Base-by-base conservation (phyloP, 208 protist genomes). In the Naegleria lovaniensis region DNA sequence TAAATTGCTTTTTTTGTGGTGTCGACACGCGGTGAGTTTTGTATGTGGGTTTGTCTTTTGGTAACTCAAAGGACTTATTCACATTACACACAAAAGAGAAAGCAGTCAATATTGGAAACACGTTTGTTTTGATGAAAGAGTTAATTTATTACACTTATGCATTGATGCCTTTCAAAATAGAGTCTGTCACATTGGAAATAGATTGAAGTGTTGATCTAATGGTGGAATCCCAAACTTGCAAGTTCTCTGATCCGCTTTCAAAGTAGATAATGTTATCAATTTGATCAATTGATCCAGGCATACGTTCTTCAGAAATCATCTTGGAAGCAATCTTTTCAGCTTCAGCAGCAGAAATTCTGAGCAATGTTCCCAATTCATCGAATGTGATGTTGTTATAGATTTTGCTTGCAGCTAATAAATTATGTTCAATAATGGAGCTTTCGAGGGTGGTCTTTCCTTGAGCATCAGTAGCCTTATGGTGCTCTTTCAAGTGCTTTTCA, bases 321-420 rank as follows among this genome's bases (percentile, higher is more conserved):
- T 95, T 93, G 5, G 95, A 91, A 5, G 97, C 96, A 43, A 97
- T 93, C 55, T 95, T 91, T 90, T 98, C 96, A 40, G 96, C 96
- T 84, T 96, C 91, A 33, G 91, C 87, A 6, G 93, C 55, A 15
- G 90, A 86, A 83, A 98, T 96, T 43, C 94, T 95, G 13, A 98
- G 93, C 33, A 98, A 93, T 9, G 76, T 40, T 33, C 95, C 97
- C 16, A 99, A 95, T 90, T 97, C 93, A 29, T 89, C 91, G 91
- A 99, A 96, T 41, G 94, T 93, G 91, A 98, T 98, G 91, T 98
- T 98, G 51, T 95, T 94, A 94, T 98, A 99, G n/a, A 98, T 79
- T 52, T 94, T 93, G 36, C 94, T 96, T 16, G 96, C 92, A 29
- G 96, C 92, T 6, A 96, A 93, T 19, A 98, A 92, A 92, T 98